Evolutionary conservation across 106 monocot genomes (phyloP), one percentile per base, ranked within the genome.

Genomic region (Allium sativum): DNA sequence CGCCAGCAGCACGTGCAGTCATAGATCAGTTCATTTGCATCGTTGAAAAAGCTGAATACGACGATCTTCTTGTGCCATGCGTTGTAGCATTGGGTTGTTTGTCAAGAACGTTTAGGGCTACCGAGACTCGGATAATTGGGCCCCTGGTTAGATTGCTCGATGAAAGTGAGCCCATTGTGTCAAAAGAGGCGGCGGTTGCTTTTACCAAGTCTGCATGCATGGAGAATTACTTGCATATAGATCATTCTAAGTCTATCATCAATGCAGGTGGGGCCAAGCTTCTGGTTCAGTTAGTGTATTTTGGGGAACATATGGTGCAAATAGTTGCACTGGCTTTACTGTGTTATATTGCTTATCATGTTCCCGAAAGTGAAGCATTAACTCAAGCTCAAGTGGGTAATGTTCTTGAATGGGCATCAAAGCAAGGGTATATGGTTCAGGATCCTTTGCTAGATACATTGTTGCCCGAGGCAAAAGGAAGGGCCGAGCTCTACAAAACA

Each of bases 401-500:
- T 0, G 87, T 88, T 43, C 71, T 96, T 12, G 87, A 82, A 18
- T 87, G 81, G 87, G 72, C 84, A 13, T 80, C 79, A 12, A 96
- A 96, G 69, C 90, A 91, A 69, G 62, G 52, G 3, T 66, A 31
- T 61, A 62, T n/a, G n/a, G n/a, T 78, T 50, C 91, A 91, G 44
- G 79, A 85, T 21, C 70, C 57, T 3, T 13, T 9, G 19, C 40
- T 87, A 12, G 79, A 82, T 10, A 53, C 18, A 11, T 56, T 91
- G 41, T 64, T 96, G 70, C 77, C 74, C 0, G 91, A 88, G 55
- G 82, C 96, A 2, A 90, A 87, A 71, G 56, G 59, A 7, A 84
- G 84, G 40, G 61, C 91, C 66, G 91, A 96, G 70, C 90, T 96
- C 56, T 96, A 87, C 65, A 86, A 86, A 53, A 83, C 82, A 84